Evolutionary conservation across 352 stramenopile genomes (phyloP), one percentile per base, ranked within the genome.

Genomic region (Globisporangium perplexum): DNA sequence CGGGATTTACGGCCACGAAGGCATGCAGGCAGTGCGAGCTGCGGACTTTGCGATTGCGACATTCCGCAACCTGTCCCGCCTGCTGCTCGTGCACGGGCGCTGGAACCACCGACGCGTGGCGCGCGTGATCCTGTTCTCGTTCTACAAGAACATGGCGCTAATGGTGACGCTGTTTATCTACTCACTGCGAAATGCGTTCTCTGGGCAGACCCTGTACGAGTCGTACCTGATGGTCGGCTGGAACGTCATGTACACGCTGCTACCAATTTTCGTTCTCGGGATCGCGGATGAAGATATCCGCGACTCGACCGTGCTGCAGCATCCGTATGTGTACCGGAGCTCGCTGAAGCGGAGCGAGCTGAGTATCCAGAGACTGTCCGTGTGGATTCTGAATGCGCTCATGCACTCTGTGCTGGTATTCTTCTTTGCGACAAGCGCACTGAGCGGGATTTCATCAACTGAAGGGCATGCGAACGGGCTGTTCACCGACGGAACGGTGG

Each of bases 1-100:
- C 49, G 97, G 98, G 3, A 99, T 99, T 55, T 98, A 96, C 44
- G 97, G 98, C 7, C 88, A 99, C 53, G 98, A 99, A 83, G 97
- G 82, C 17, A 94, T 95, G 83, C 86, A 96, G 59, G 85, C 86
- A 3, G 85, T 96, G 1, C 79, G 82, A 3, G 82, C 78, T 0
- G 83, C 82, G 12, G 86, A 96, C 54, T 95, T 95, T 57, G 86
- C 86, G 12, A 93, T 96, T 22, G 78, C 68, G 20, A 90, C 81
- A 8, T 96, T 95, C 53, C 70, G 69, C 3, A 81, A 92, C 39
- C 64, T 96, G 2, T 91, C 81, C 35, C 72, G 83, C 2, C 45
- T 96, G 35, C 65, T 96, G 3, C 60, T 96, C 0, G 81, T 89
- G 1, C 86, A 96, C 26, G 86, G 86, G 0, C 80, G 86, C 1